Evolutionary conservation across 2,329 filamentous ascomycete species (phyloP).

Genomic region (Coniella lustricola): DNA sequence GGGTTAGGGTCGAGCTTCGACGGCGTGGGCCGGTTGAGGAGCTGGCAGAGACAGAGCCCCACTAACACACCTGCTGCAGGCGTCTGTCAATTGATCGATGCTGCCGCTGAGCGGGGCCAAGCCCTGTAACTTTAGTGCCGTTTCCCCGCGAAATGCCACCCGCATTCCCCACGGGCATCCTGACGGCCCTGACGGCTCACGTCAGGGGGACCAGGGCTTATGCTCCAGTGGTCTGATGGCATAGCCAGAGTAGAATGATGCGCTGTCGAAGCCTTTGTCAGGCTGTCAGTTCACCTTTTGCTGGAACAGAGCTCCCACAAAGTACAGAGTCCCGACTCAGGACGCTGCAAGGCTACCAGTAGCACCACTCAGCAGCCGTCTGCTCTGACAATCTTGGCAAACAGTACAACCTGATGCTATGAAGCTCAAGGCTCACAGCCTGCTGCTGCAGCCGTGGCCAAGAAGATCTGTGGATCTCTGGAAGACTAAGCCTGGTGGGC

Average conservation of each 20-base stretch:
- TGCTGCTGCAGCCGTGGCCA: no score
- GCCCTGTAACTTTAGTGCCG: neutral
- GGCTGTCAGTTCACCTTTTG: neutral
- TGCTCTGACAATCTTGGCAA: no score
- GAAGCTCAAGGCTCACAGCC: no score
- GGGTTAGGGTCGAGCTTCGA: neutral
- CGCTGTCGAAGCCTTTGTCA: neutral
- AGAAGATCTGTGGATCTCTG: no score
- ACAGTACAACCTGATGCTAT: no score
- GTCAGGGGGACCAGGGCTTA: neutral
- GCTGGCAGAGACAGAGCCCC: neutral
- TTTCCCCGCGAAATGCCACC: slow-evolving; percentile 1
- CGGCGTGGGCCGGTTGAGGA: neutral
- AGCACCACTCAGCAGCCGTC: no score
- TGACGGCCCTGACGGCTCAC: neutral
- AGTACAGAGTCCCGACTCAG: no score
- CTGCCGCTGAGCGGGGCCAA: neutral
- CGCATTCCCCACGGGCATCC: slow-evolving; percentile 1
- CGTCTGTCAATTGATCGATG: no score
- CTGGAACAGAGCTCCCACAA: neutral
- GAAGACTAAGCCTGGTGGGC: no score
- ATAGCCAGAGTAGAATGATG: neutral
- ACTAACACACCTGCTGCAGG: neutral
- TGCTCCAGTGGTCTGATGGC: neutral
- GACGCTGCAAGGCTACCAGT: no score